Base-by-base conservation (phyloP, 1,284 basidiomycete genomes). In the Pseudozyma thailandica region DNA sequence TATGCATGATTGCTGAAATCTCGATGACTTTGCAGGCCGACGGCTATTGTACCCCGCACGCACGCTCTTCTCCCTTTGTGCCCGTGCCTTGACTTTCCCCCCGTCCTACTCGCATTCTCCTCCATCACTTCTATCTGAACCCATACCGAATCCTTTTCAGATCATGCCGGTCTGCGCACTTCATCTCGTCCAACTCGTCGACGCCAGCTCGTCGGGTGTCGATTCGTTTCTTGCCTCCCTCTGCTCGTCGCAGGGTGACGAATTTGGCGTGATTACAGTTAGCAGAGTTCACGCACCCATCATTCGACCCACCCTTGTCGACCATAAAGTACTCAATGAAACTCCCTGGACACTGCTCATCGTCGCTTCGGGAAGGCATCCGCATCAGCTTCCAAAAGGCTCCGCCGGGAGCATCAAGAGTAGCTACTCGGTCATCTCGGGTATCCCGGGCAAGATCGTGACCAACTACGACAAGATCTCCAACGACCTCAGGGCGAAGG, bases 311-410 rank as follows among this genome's bases (percentile, higher is more conserved):
- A 64, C 55, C 0, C 23, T 56, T 10, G 23, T 74, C 26, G 72
- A 74, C 38, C 37, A 49, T 31, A 42, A 35, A n/a, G 35, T 62
- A 13, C 58, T 74, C 49, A 64, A 58, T 37, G 38, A 60, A 0
- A 74, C 65, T 2, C 50, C 48, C 10, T 74, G 72, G 72, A 50
- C 72, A 2, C 49, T 74, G 4, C 50, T 74, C 20, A 39, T 74
- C 27, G 44, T 74, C 33, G 25, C 51, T 31, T 27, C 23, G 3
- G 60, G 54, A 5, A 13, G 43, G 16, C 18, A 30, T 6, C 30
- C 58, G 4, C 49, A 50, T 26, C 18, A 10, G 3, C n/a, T n/a
- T n/a, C n/a, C n/a, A n/a, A n/a, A n/a, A n/a, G n/a, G n/a, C n/a
- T n/a, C n/a, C n/a, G n/a, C n/a, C n/a, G n/a, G n/a, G n/a, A 6